phyloP scores from a whole-genome alignment of 441 rosid species.

The Croton laevigatus region DNA sequence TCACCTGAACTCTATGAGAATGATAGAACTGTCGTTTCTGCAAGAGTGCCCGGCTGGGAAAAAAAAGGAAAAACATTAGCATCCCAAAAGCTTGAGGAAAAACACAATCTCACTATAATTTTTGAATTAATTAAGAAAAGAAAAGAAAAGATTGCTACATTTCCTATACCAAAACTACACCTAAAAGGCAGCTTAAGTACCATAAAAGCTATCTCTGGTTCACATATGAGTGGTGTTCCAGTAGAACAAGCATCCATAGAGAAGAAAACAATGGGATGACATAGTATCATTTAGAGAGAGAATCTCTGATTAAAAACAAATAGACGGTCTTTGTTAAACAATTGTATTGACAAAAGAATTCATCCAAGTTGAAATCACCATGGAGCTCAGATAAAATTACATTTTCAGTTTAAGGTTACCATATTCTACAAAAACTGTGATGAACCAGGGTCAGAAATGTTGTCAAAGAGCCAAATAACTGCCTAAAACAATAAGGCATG shows the following conservation, averaged over 20 bases:
- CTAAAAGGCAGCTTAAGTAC: not conserved
- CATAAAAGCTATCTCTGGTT: not conserved
- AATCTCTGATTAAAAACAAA: slow-evolving; percentile 1
- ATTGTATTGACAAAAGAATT: not conserved
- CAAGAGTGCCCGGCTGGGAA: slow-evolving; percentile 22
- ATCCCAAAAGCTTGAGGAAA: slow-evolving; percentile 3
- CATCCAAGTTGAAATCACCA: not conserved
- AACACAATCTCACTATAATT: not conserved
- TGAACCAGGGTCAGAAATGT: not conserved
- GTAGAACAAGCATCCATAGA: not conserved
- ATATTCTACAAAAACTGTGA: not conserved
- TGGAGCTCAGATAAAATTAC: not conserved
- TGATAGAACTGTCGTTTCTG: slow-evolving; percentile 28
- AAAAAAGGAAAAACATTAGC: slow-evolving; percentile 10
- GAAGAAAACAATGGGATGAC: not conserved
- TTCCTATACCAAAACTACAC: not conserved
- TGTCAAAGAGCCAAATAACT: not conserved
- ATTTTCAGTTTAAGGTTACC: not conserved
- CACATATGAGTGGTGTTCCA: not conserved
- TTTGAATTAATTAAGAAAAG: not conserved
- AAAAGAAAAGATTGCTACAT: not conserved
- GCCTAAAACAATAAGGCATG: not conserved
- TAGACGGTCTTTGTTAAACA: not conserved
- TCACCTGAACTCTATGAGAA: slow-evolving; percentile 34
- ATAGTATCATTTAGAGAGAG: not conserved